Evolutionary conservation across 2,329 filamentous ascomycete genomes (phyloP), one percentile per base, ranked within the genome.

Genomic region (Cercospora sojina): DNA sequence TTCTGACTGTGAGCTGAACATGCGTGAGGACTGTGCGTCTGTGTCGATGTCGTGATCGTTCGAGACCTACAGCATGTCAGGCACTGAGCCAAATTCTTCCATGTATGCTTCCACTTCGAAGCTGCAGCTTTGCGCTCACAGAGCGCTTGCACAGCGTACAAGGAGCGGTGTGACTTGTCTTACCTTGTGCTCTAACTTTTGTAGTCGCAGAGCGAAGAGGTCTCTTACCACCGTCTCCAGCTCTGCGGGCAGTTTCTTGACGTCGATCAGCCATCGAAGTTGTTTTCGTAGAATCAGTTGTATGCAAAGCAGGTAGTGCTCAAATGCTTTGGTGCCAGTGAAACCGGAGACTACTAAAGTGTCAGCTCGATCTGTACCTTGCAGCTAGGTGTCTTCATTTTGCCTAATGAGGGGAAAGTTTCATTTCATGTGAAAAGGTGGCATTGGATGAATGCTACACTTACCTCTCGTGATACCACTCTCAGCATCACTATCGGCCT

Each of bases 221-320:
- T 97, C 93, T 66, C 88, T 87, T 5, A 96, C 88, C 9, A 96
- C 65, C 56, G 56, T 70, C 70, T 74, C 56, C 55, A 97, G 83
- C 72, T 96, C 90, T 4, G 82, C 78, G 1, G 90, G 88, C 57
- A 95, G 84, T 0, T 86, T 85, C 75, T 88, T 88, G 5, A 84
- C 81, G 23, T 86, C 81, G 13, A 96, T 82, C 31, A 98, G 82
- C 83, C 90, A 93, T 74, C 86, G 80, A 16, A 92, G 81, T 80
- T 98, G 94, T 75, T 90, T 91, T 76, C 93, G 88, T 29, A 99
- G 81, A 57, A 98, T 85, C 32, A 97, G 82, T 78, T 98, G 94
- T 66, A 96, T 86, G 69, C 88, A 90, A 76, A 96, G 90, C 38
- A 98, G 83, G 76, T 91, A 97, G 25, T 97, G 85, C 69, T 90